Percentiles rank a stretch among this genome's conserved stretches.
Conservation (phyloP, 1,139 yeast species). For the Nakaseomyces kungkrabaensis region DNA sequence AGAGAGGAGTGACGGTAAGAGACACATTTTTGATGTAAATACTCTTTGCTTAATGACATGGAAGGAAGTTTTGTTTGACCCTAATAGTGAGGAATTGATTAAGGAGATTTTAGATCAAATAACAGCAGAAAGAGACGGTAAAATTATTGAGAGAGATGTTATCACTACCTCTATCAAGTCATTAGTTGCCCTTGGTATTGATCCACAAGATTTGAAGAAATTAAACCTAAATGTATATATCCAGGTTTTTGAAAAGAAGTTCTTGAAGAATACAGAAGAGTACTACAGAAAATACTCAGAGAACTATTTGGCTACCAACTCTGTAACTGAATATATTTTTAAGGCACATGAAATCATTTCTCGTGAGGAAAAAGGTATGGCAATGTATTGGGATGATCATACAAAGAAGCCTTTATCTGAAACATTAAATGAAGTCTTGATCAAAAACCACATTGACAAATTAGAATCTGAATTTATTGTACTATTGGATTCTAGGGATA, state of each 20-base stretch:
- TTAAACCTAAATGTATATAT: constrained; percentile 76
- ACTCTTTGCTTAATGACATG: constrained; percentile 81
- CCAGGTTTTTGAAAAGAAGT: constrained; percentile 66
- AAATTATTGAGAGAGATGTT: constrained; percentile 56
- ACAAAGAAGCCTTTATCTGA: constrained; percentile 71
- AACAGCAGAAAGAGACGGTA: constrained; percentile 70
- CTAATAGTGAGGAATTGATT: constrained; percentile 50
- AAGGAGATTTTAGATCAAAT: constrained; percentile 67
- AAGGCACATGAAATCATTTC: constrained; percentile 74
- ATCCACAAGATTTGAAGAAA: constrained; percentile 73
- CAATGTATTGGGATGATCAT: constrained; percentile 75
- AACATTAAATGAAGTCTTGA: constrained; percentile 64
- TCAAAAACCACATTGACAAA: constrained; percentile 65
- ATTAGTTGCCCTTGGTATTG: constrained; percentile 68
- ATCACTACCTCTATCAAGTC: constrained; percentile 75
- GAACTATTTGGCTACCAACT: constrained; percentile 56
- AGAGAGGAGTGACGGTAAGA: constrained; percentile 90
- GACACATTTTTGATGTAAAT: constrained; percentile 83
- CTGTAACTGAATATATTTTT: constrained; percentile 83
- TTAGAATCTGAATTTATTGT: constrained; percentile 69
- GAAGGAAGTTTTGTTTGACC: constrained; percentile 73
- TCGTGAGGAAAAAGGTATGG: constrained; percentile 74
- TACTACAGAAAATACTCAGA: constrained; percentile 67
- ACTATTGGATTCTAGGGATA: constrained; percentile 67
- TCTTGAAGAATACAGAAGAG: constrained; percentile 60